Evolutionary conservation across 2,329 filamentous ascomycete genomes (phyloP), one percentile per base, ranked within the genome.

Genomic region (Clonostachys rhizophaga): DNA sequence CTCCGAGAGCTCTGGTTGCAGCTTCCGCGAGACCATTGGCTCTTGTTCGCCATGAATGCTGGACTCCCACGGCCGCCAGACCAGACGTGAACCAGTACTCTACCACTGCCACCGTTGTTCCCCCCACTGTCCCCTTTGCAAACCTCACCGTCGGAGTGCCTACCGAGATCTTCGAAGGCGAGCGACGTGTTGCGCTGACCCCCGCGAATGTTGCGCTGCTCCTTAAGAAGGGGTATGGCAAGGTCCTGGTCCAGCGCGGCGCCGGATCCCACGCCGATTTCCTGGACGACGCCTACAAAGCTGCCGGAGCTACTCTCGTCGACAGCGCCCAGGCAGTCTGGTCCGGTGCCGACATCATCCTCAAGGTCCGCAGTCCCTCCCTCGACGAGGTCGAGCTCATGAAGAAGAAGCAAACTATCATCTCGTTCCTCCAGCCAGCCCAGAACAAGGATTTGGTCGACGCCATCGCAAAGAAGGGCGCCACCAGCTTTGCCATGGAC

Each of bases 401-500:
- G 54, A 82, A 79, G 50, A 74, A 83, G 54, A 83, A 83, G 4
- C 82, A 87, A 43, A 91, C 88, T 0, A 64, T 95, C 48, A 86
- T 95, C 54, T 92, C 88, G 3, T 89, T 95, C 60, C 68, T 96
- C 30, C 90, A 95, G 61, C 90, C 90, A 1, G 77, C 83, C 7
- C 88, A 92, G 68, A 95, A 95, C 65, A 84, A 81, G 65, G 72
- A 80, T 9, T 70, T 92, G 6, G 86, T 95, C 10, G 79, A 90
- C 50, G 83, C 81, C 49, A 78, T 95, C 50, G 84, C 88, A 24
- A 73, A 75, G 36, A 81, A 81, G 43, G 85, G 86, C 30, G 83
- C 85, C 3, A 95, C 89, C 1, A 72, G 81, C 14, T 94, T 96
- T 61, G 89, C 91, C 18, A 95, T 96, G 90, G 91, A 96, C 61